A percentile compares a stretch with the other conserved stretches of the same genome.
phyloP scores from a whole-genome alignment of 345 rosid species.

The Orychophragmus violaceus region DNA sequence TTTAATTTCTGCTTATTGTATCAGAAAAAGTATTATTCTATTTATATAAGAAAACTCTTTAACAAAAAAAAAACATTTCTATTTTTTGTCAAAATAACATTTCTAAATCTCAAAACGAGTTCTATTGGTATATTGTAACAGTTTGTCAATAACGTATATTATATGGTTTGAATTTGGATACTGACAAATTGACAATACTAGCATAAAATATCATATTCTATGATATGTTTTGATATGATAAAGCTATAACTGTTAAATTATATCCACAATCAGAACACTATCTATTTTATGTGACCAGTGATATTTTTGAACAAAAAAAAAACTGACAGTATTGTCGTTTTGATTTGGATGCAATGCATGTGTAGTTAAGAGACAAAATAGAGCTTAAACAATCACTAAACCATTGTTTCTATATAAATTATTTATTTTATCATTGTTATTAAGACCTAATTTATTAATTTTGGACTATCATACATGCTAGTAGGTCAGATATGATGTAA shows the following conservation, averaged over 20 bases:
- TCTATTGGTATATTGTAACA: no score
- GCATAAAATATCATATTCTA: background rate
- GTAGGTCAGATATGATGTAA: slow-evolving; percentile 15
- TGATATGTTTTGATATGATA: background rate
- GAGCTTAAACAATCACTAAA: background rate
- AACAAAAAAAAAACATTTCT: no score
- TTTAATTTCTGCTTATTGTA: no score
- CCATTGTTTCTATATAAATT: background rate
- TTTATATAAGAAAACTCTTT: no score
- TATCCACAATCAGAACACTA: background rate
- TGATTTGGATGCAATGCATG: slow-evolving; percentile 20
- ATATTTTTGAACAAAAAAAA: background rate
- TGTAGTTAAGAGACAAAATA: background rate
- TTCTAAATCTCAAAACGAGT: no score
- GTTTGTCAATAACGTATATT: background rate
- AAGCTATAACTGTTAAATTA: background rate
- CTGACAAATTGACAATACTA: background rate
- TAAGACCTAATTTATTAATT: background rate
- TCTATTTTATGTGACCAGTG: background rate
- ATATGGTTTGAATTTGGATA: background rate
- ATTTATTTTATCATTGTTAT: background rate
- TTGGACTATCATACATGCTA: background rate
- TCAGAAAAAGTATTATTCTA: no score
- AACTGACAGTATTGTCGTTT: background rate
- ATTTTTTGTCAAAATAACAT: no score